Evolutionary conservation across 1,284 basidiomycete species (phyloP), one percentile per base, ranked within the genome.

Genomic region (Kwoniella shivajii): DNA sequence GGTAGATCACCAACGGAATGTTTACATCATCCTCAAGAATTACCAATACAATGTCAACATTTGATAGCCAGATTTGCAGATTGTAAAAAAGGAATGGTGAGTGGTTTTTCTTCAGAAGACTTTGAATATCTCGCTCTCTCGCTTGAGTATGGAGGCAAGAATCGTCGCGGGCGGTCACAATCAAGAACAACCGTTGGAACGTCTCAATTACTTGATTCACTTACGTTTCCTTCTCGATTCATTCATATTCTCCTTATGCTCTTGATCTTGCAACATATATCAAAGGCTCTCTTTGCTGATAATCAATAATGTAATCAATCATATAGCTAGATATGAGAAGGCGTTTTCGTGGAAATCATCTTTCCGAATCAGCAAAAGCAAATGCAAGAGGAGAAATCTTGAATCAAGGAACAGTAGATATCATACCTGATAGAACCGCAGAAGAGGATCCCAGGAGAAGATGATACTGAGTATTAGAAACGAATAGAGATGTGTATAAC

Each of bases 21-120:
- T 39, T 61, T 78, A 26, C 59, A 64, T 42, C 48, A 60, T 14
- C 65, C 63, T 2, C 46, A 69, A 33, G 70, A 76, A 44, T 58
- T 78, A 20, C 77, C 77, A 3, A 39, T 74, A 43, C 69, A 73
- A 60, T 78, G 77, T 63, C 71, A 75, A 59, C 73, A 76, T 54
- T 60, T 77, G 33, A 72, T 77, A 44, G 59, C 71, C 10, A 63
- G 62, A 29, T 77, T 73, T 55, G 55, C 71, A n/a, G 75, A 77
- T 54, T 78, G 77, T 57, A 77, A 76, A 59, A 73, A 72, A 47
- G 77, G 77, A 1, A 60, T 78, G 69, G 77, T 78, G 58, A 67
- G 74, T 71, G 18, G 6, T 13, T n/a, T n/a, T n/a, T n/a, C n/a
- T n/a, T 27, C 6, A 44, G 13, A 30, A 6, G 16, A 27, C 24